A percentile compares a stretch with the other conserved stretches of the same genome.
Conservation (phyloP, 805 yeast genomes). For the Sungouiella blattae region DNA sequence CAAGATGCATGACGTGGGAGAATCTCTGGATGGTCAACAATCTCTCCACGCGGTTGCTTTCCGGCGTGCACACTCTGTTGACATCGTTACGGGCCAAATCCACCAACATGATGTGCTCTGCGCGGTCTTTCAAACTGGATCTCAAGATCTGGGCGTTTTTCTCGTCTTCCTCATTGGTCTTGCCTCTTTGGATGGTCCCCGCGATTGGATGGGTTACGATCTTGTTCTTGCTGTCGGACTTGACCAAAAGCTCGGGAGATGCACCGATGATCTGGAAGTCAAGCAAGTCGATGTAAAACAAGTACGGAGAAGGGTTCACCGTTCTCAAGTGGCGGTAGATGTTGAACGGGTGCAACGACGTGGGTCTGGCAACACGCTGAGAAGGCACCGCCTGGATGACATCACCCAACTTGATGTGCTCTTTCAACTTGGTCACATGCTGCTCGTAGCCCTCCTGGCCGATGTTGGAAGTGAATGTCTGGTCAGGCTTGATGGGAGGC, state of each 20-base stretch:
- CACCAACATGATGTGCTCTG: slow-evolving; percentile 98
- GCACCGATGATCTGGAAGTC: slow-evolving; percentile 97
- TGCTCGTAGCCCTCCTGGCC: slow-evolving; percentile 91
- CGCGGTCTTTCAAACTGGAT: slow-evolving; percentile 83
- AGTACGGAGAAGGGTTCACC: slow-evolving; percentile 95
- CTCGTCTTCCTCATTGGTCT: slow-evolving; percentile 89
- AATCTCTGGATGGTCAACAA: slow-evolving; percentile 87
- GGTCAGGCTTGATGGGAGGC: slow-evolving; percentile 62
- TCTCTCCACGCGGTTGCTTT: slow-evolving; percentile 80
- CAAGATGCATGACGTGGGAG: slow-evolving; percentile 95
- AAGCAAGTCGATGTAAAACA: slow-evolving; percentile 87
- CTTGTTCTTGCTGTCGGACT: slow-evolving; percentile 66
- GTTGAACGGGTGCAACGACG: slow-evolving; percentile 93
- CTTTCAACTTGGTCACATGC: slow-evolving; percentile 71
- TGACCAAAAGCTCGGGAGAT: slow-evolving; percentile 90
- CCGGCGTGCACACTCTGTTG: slow-evolving; percentile 90
- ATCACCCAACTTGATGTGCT: slow-evolving; percentile 86
- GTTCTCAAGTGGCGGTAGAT: slow-evolving; percentile 91
- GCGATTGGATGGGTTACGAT: slow-evolving; percentile 97
- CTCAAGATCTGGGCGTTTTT: slow-evolving; percentile 68
- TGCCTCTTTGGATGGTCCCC: slow-evolving; percentile 90
- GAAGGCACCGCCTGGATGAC: slow-evolving; percentile 98
- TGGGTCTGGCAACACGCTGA: slow-evolving; percentile 93
- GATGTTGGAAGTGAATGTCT: slow-evolving; percentile 78
- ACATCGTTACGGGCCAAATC: slow-evolving; percentile 96